These are phyloP conservation scores for Didymellaceae sp. DNA, from an alignment of 2,329 filamentous ascomycete species.

Conservation along the genomic window DNA sequence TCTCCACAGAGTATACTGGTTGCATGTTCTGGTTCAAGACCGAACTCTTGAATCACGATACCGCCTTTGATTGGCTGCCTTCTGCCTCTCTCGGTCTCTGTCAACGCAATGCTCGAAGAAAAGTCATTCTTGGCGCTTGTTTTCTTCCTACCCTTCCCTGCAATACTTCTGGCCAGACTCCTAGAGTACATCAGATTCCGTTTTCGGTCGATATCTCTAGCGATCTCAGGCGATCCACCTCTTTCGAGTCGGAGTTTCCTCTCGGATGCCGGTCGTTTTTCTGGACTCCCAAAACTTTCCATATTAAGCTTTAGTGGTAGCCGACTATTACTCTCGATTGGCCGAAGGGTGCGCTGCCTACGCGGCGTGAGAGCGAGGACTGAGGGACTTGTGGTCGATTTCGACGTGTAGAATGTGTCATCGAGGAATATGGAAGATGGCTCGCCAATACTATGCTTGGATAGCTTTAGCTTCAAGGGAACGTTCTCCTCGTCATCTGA, in stretches of 20 bases:
- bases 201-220: constrained; percentile 24
- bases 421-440: constrained; percentile 31
- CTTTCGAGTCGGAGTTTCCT: constrained; percentile 26
- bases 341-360: constrained; percentile 43
- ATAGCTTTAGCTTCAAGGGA: constrained; percentile 36
- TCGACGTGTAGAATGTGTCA: constrained; percentile 32
- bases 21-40: constrained; percentile 34
- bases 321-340: constrained; percentile 41
- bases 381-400: constrained; percentile 16
- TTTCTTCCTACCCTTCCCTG: constrained; percentile 27
- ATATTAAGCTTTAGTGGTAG: constrained; percentile 37
- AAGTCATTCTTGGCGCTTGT: constrained; percentile 23
- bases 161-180: constrained; percentile 37
- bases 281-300: constrained; percentile 40
- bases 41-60: constrained; percentile 15
- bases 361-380: constrained; percentile 28
- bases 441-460: constrained; percentile 34
- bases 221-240: constrained; percentile 22
- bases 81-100: constrained; percentile 4
- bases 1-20: constrained; percentile 43
- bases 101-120: constrained; percentile 19
- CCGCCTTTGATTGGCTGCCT: constrained; percentile 8
- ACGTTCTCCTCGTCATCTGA: constrained; percentile 33
- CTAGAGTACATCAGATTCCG: constrained; percentile 34
- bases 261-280: constrained; percentile 27